Evolutionary conservation across 345 rosid genomes (phyloP), one percentile per base, ranked within the genome.

Genomic region (Citrus australasica): DNA sequence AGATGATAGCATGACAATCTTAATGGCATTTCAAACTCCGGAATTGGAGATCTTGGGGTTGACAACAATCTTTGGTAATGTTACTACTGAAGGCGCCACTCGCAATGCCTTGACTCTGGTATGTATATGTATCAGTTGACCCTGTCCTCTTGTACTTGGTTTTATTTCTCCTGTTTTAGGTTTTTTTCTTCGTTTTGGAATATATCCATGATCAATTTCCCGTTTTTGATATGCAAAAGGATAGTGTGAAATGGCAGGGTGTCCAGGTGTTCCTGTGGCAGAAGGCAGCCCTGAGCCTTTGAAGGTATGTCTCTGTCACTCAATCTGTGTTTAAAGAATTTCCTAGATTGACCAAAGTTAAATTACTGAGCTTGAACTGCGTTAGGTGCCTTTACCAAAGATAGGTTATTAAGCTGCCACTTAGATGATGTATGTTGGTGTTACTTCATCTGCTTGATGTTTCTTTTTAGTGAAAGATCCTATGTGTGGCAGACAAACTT

Each of bases 181-280:
- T 17, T 78, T 75, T 62, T 62, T 6, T 71, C 6, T 3, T 68
- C 19, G 53, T 46, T 81, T 64, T 75, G 76, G 85, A 67, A 80
- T 84, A 73, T 80, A 77, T 89, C 65, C 83, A 81, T 90, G 88
- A 89, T 91, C 94, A 72, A 67, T 74, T 82, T 74, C 63, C 73
- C 61, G n/a, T 79, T 87, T 81, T 81, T 77, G 25, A 78, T 88
- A 76, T 90, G 85, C 84, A 85, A 92, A 91, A 86, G 92, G 93
- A 90, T 86, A 95, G 99, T 95, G 94, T 91, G 98, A 93, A 92
- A 90, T 95, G 6, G 97, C 94, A 83, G 99, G 98, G 56, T 78
- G 84, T 87, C 89, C 92, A 42, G 92, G 74, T 83, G 60, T 94
- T 80, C 98, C 97, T 24, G 99, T 96, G 13, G 98, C 98, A 5